phyloP scores from a whole-genome alignment of 768 basidiomycete genomes.

The Suillus discolor region DNA sequence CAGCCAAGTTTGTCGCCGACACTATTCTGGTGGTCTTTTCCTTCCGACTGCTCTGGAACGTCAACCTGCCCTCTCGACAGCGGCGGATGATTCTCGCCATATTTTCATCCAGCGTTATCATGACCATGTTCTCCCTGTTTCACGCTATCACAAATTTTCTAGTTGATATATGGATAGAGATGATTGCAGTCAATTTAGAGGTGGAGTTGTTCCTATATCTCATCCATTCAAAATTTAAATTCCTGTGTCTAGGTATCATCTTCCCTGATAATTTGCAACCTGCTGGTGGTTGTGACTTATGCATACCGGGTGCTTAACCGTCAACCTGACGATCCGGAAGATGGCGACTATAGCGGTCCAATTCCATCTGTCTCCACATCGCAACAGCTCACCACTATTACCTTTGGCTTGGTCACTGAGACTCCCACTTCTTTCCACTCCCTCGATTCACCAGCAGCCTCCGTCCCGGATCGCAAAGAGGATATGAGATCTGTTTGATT shows the following conservation, averaged over 20 bases:
- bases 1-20: conserved; percentile 12
- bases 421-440: no score
- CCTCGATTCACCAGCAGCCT: background rate
- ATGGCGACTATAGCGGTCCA: conserved; percentile 14
- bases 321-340: conserved; percentile 6
- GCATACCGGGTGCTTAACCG: conserved; percentile 12
- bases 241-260: background rate
- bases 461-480: background rate
- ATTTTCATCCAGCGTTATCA: conserved; percentile 15
- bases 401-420: background rate
- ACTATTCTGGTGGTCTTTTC: conserved; percentile 12
- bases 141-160: conserved; percentile 10
- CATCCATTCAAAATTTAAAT: background rate
- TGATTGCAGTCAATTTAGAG: conserved; percentile 9
- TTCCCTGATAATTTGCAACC: conserved; percentile 17
- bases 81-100: conserved; percentile 18
- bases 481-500: background rate
- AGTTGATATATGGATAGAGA: background rate
- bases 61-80: conserved; percentile 17
- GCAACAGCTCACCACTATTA: conserved; percentile 27
- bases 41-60: conserved; percentile 16
- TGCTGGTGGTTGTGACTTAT: conserved; percentile 15
- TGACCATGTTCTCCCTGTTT: conserved; percentile 16
- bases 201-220: background rate
- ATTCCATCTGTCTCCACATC: background rate